A percentile compares a stretch with the other conserved stretches of the same genome.
These are phyloP conservation scores for Neolentinus lepideus DNA, from an alignment of 1,284 basidiomycete species.

Conservation along the genomic window DNA sequence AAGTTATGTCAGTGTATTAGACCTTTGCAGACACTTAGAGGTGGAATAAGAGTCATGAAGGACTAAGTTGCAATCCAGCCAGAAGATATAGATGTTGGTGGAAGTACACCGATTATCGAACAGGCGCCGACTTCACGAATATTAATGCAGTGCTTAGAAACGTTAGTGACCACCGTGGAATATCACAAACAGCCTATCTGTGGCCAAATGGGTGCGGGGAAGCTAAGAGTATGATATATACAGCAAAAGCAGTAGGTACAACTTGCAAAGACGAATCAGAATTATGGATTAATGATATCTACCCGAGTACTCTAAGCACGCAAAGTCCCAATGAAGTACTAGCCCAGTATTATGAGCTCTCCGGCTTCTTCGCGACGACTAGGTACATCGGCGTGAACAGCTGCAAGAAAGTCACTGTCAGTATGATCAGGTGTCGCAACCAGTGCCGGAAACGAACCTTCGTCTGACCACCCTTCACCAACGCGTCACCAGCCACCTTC, in stretches of 20 bases:
- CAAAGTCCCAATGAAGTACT: not conserved
- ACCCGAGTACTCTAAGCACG: not conserved
- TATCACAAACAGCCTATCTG: no score
- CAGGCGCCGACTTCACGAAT: no score
- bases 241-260: not conserved
- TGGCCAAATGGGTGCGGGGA: no score
- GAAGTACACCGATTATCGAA: no score
- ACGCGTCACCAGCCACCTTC: constrained; percentile 74
- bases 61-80: no score
- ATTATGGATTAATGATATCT: not conserved
- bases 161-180: no score
- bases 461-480: constrained; percentile 81
- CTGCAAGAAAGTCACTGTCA: constrained; percentile 27
- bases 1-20: not conserved
- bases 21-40: no score
- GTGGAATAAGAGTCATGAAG: no score
- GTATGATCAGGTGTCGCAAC: no score
- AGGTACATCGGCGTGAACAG: constrained; percentile 82
- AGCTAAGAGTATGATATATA: no score
- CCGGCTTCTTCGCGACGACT: constrained; percentile 61
- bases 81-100: no score
- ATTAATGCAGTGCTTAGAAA: no score
- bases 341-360: not conserved
- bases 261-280: not conserved
- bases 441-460: constrained; percentile 58